These are phyloP conservation scores for Mycena filopes DNA, from an alignment of 768 basidiomycete species.

Conservation along the genomic window DNA sequence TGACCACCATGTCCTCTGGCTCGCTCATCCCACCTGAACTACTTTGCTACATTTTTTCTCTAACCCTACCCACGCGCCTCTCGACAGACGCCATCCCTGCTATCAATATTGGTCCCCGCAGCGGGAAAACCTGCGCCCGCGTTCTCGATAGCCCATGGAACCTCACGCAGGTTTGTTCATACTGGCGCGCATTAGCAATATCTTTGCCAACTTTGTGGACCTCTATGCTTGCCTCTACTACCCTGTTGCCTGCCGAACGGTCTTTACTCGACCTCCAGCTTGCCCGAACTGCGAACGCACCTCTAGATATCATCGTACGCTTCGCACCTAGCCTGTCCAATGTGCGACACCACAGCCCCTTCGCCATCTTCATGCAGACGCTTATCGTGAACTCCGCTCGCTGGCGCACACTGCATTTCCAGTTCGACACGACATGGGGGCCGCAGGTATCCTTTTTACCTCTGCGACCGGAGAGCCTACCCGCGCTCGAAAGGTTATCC, in stretches of 20 bases:
- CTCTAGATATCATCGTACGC: background rate
- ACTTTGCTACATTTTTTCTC: background rate
- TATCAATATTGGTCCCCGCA: background rate
- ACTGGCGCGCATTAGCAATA: background rate
- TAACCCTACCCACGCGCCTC: background rate
- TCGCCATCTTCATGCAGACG: background rate
- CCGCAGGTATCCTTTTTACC: background rate
- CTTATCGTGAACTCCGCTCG: background rate
- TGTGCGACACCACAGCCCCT: background rate
- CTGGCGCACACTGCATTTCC: conserved; percentile 7
- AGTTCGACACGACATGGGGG: background rate
- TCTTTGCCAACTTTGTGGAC: background rate
- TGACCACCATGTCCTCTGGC: no score
- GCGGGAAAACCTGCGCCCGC: background rate
- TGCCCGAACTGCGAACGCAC: background rate
- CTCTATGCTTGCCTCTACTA: background rate
- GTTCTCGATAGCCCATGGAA: background rate
- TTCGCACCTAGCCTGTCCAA: background rate
- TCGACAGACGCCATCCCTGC: no score
- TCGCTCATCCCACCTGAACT: background rate
- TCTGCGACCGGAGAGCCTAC: background rate
- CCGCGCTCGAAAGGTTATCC: background rate
- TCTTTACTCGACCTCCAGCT: background rate
- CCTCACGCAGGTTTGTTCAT: background rate
- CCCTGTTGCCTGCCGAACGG: background rate